phyloP scores from a whole-genome alignment of 1,284 basidiomycete genomes.

The Ceratobasidium theobromae region DNA sequence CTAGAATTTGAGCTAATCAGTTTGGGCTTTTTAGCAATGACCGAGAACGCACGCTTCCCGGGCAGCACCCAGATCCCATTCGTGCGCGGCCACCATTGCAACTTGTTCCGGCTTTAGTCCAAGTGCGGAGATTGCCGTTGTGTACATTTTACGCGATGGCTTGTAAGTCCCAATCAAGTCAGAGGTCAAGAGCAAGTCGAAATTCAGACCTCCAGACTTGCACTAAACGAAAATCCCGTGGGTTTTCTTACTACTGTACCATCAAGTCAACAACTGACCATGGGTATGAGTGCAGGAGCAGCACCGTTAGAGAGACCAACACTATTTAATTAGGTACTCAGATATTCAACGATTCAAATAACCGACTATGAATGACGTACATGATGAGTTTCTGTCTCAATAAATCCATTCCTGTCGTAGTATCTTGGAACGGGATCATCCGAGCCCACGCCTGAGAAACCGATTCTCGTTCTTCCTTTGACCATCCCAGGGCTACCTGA shows the following conservation, averaged over 20 bases:
- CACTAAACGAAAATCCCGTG: conserved; percentile 36
- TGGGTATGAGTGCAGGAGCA: no score
- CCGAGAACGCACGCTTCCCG: conserved; percentile 37
- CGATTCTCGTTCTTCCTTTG: conserved; percentile 10
- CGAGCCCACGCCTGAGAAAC: conserved; percentile 19
- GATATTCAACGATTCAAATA: no score
- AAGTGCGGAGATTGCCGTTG: conserved; percentile 38
- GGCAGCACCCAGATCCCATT: conserved; percentile 42
- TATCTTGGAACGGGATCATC: conserved; percentile 35
- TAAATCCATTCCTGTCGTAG: conserved; percentile 32
- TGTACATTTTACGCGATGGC: conserved; percentile 41
- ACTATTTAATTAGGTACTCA: neutral
- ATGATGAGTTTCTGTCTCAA: conserved; percentile 35
- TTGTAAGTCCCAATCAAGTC: conserved; percentile 42
- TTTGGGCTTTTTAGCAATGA: neutral
- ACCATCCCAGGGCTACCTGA: conserved; percentile 7
- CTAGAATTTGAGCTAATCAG: conserved; percentile 26
- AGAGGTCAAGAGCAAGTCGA: conserved; percentile 40
- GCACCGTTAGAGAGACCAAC: no score
- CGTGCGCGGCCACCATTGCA: conserved; percentile 43
- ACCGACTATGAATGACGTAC: conserved; percentile 24
- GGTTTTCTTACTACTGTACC: no score
- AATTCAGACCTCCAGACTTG: conserved; percentile 39
- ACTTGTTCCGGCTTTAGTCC: conserved; percentile 38
- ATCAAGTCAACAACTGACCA: no score